Evolutionary conservation across 805 yeast genomes (phyloP), one percentile per base, ranked within the genome.

Genomic region (Myxozyma nipponensis): DNA sequence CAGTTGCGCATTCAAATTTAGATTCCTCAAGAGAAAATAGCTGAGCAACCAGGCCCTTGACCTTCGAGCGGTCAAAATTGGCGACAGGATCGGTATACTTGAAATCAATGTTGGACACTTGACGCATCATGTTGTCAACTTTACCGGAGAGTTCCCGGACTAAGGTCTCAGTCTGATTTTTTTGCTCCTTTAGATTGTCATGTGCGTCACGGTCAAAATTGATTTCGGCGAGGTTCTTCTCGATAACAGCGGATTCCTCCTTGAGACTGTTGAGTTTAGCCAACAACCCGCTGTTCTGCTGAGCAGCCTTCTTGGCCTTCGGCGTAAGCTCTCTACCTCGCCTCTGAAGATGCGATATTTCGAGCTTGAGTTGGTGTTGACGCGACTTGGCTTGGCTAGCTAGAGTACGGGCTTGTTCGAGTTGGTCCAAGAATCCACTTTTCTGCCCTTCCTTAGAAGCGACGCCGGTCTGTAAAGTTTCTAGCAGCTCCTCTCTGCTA

Each of bases 41-140:
- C 63, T 86, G 93, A 1, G 95, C 96, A 13, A 91, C 95, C 17
- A 89, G 78, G 40, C 99, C 99, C 62, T 82, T 83, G 2, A 93
- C 95, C 0, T 83, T 73, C 1, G 66, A 57, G 2, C 78, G 67
- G 60, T 84, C 69, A 62, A 90, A 86, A 43, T 77, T 68, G 1
- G 83, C 71, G 26, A 72, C 64, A 0, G 96, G 95, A 39, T 69
- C 74, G 6, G 82, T 67, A 66, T 86, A 90, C 34, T 77, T 73
- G 64, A 90, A 90, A 39, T 87, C 95, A 46, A 88, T 69, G 60
- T 82, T 82, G 0, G 91, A 82, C 21, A 84, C 78, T 50, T 73
- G 77, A 46, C 95, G 73, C 60, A 76, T 78, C 62, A 85, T 62
- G 30, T 68, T 68, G 54, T 83, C 84, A 15, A 78, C 68, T 22